phyloP scores from a whole-genome alignment of 2,329 filamentous ascomycete genomes.

The Fusarium sp. region DNA sequence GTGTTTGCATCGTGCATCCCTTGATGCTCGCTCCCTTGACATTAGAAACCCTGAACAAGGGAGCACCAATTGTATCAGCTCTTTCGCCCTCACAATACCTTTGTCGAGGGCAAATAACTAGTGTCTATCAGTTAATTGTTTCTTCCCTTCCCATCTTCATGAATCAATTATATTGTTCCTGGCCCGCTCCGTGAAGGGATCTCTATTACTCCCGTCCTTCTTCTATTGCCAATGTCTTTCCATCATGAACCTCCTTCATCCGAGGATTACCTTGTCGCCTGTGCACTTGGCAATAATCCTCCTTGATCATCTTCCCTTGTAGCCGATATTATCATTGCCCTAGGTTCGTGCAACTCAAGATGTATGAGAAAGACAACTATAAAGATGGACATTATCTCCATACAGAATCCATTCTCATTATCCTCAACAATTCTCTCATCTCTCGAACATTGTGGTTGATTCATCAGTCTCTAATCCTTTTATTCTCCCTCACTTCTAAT shows the following conservation, averaged over 20 bases:
- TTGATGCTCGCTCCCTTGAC: slow-evolving; percentile 7
- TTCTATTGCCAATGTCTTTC: slow-evolving; percentile 27
- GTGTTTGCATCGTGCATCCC: slow-evolving; percentile 1
- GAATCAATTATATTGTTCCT: not conserved
- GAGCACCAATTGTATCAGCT: not conserved
- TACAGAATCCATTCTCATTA: slow-evolving; percentile 2
- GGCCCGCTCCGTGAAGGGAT: slow-evolving; percentile 21
- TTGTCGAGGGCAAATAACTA: slow-evolving; percentile 11
- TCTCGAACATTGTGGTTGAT: not conserved
- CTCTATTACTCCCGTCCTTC: not conserved
- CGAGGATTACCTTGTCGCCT: slow-evolving; percentile 8
- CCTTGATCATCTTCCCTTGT: slow-evolving; percentile 12
- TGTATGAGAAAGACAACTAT: slow-evolving; percentile 15
- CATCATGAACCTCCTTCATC: not conserved
- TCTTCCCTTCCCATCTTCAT: not conserved
- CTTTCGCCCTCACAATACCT: not conserved
- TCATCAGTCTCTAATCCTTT: not conserved
- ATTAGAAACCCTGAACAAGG: slow-evolving; percentile 29
- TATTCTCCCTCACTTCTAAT: not conserved
- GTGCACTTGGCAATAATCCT: slow-evolving; percentile 11
- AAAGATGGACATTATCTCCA: slow-evolving; percentile 21
- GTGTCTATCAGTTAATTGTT: not conserved
- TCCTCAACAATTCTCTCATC: slow-evolving; percentile 15
- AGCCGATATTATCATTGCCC: not conserved
- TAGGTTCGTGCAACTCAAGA: not conserved